Evolutionary conservation across 2,329 filamentous ascomycete genomes (phyloP).

Genomic region (Aureobasidium sp.): DNA sequence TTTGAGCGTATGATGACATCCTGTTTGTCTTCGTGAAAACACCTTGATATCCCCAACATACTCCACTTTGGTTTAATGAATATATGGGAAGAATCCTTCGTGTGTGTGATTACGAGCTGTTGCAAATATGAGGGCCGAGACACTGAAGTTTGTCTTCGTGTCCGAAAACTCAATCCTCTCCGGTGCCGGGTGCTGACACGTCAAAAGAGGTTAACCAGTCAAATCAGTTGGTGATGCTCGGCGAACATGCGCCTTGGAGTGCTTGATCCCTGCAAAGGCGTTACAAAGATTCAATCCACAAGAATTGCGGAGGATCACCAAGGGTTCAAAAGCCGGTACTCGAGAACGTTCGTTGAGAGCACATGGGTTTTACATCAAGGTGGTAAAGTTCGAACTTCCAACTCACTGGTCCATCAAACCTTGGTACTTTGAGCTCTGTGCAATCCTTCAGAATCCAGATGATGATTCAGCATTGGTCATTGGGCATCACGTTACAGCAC

Average conservation of each 20-base stretch:
- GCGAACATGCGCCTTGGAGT: neutral
- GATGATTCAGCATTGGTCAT: neutral
- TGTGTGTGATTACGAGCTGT: neutral
- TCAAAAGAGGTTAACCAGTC: neutral
- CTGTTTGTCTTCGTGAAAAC: neutral
- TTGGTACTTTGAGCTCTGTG: neutral
- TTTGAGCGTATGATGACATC: neutral
- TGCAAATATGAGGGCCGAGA: neutral
- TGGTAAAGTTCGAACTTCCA: neutral
- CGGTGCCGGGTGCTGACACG: neutral
- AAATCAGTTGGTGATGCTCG: neutral
- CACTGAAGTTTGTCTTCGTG: neutral
- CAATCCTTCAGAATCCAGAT: neutral
- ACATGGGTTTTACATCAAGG: neutral
- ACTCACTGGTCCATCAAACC: neutral
- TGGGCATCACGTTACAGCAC: too few species aligned
- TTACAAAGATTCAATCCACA: neutral
- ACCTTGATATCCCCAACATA: slow-evolving; percentile 3
- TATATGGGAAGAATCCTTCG: neutral
- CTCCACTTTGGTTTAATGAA: neutral
- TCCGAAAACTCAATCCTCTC: neutral
- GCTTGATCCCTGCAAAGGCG: neutral
- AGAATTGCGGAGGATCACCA: neutral
- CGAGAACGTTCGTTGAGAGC: neutral
- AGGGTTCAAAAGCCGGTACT: neutral